phyloP scores from a whole-genome alignment of 2,329 filamentous ascomycete genomes.

The Talaromyces sp. region DNA sequence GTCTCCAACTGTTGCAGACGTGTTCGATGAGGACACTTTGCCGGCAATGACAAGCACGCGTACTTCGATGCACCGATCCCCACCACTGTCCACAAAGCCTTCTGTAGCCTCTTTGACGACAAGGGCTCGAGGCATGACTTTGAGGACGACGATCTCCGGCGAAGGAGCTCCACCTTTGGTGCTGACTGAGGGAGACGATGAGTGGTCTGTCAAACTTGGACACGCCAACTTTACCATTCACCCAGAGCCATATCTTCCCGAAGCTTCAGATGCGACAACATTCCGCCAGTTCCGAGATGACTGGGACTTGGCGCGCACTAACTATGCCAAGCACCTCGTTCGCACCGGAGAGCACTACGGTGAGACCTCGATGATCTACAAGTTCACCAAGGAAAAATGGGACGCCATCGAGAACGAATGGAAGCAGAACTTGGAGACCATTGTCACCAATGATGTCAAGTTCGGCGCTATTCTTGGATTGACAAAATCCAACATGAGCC shows the following conservation, averaged over 20 bases:
- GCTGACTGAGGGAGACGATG: constrained; percentile 64
- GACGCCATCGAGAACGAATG: constrained; percentile 71
- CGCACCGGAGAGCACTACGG: constrained; percentile 89
- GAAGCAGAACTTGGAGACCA: constrained; percentile 66
- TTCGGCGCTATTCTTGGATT: constrained; percentile 36
- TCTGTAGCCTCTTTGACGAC: constrained; percentile 72
- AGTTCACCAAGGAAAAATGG: constrained; percentile 86
- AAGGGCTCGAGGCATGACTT: constrained; percentile 45
- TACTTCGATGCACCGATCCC: constrained; percentile 56
- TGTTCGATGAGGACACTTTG: constrained; percentile 41
- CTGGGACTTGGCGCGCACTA: constrained; percentile 78
- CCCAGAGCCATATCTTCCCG: constrained; percentile 74
- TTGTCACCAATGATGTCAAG: constrained; percentile 51
- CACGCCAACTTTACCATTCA: constrained; percentile 91
- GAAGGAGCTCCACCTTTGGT: constrained; percentile 55
- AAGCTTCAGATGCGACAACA: constrained; percentile 56
- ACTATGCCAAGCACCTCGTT: constrained; percentile 85
- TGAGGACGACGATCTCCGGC: constrained; percentile 40
- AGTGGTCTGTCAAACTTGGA: constrained; percentile 80
- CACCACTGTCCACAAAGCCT: constrained; percentile 71
- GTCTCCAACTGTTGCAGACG: constrained; percentile 73
- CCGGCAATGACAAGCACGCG: constrained; percentile 50
- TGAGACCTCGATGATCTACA: constrained; percentile 82
- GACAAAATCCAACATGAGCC: constrained; percentile 38
- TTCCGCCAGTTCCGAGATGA: constrained; percentile 68